A percentile compares a stretch with the other conserved stretches of the same genome.
These are phyloP conservation scores for Pythium coloratum DNA, from an alignment of 352 stramenopile genomes.

Conservation along the genomic window DNA sequence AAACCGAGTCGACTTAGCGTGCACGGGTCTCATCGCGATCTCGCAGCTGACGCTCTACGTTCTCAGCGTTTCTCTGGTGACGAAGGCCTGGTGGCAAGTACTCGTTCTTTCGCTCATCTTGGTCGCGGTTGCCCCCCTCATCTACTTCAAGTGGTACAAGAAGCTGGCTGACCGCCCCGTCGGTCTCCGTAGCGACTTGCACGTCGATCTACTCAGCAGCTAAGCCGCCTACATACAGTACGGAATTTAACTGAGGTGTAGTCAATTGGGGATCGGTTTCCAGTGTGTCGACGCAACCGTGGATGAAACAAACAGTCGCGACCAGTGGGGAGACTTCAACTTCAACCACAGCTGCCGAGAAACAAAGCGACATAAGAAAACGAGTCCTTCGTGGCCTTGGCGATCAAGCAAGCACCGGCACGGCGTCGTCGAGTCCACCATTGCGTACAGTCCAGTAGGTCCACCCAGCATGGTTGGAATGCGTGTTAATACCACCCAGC, in stretches of 20 bases:
- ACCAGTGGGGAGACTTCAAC: slow-evolving; percentile 9
- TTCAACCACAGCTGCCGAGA: slow-evolving; percentile 22
- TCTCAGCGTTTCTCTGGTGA: slow-evolving; percentile 63
- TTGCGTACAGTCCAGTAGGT: neutral
- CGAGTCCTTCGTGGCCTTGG: neutral
- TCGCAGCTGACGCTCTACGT: slow-evolving; percentile 67
- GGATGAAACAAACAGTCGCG: slow-evolving; percentile 4
- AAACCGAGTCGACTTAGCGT: slow-evolving; percentile 61
- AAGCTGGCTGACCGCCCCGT: slow-evolving; percentile 62
- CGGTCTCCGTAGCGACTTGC: slow-evolving; percentile 49
- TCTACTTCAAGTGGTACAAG: slow-evolving; percentile 80
- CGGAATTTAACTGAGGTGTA: neutral
- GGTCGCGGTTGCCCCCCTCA: slow-evolving; percentile 42
- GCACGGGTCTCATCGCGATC: slow-evolving; percentile 62
- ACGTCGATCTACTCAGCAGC: slow-evolving; percentile 41
- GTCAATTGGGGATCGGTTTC: neutral
- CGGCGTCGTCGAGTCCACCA: neutral
- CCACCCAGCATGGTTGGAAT: neutral
- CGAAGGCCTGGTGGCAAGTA: slow-evolving; percentile 60
- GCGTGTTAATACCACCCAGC: too few relatives aligned
- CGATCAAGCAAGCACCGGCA: too few relatives aligned
- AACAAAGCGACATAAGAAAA: neutral
- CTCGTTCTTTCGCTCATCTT: slow-evolving; percentile 44
- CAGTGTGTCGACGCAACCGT: neutral
- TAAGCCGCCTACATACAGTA: slow-evolving; percentile 9